Percentiles rank a stretch among this genome's conserved stretches.
phyloP scores from a whole-genome alignment of 2,329 filamentous ascomycete species.

The Diaporthe sp. region DNA sequence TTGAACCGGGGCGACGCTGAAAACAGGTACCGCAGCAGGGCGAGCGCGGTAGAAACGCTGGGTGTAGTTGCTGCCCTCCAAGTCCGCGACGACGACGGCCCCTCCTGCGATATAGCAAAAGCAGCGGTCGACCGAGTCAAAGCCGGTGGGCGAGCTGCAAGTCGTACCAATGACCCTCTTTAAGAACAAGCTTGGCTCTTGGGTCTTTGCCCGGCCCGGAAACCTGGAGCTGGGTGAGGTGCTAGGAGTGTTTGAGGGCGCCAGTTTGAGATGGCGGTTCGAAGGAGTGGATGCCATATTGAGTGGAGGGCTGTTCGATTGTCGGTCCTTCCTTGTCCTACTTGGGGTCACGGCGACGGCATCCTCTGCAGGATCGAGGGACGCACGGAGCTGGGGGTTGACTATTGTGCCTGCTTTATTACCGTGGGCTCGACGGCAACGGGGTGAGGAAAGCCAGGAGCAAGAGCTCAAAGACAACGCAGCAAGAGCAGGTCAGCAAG shows the following conservation, averaged over 20 bases:
- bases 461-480: not conserved
- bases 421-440: not conserved
- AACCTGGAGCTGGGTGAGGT: conserved; percentile 72
- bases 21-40: conserved; percentile 76
- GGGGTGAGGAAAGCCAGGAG: not conserved
- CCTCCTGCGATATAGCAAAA: conserved; percentile 96
- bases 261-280: conserved; percentile 71
- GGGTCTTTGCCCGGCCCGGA: conserved; percentile 62
- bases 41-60: conserved; percentile 94
- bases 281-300: conserved; percentile 72
- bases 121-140: conserved; percentile 80
- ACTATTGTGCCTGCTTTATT: conserved; percentile 6
- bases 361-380: conserved; percentile 10
- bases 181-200: conserved; percentile 74
- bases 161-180: conserved; percentile 93
- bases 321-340: not conserved
- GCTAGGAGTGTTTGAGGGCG: conserved; percentile 82
- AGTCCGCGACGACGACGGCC: conserved; percentile 87
- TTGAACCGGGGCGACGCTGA: conserved; percentile 65
- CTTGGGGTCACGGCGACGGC: conserved; percentile 5
- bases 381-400: conserved; percentile 9
- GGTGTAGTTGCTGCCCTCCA: conserved; percentile 73
- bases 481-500: conserved; percentile 9
- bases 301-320: conserved; percentile 31
- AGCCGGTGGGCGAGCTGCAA: conserved; percentile 83